Percentiles rank a stretch among this genome's conserved stretches.
phyloP scores from a whole-genome alignment of 106 monocot species.

The Vanilla planifolia region DNA sequence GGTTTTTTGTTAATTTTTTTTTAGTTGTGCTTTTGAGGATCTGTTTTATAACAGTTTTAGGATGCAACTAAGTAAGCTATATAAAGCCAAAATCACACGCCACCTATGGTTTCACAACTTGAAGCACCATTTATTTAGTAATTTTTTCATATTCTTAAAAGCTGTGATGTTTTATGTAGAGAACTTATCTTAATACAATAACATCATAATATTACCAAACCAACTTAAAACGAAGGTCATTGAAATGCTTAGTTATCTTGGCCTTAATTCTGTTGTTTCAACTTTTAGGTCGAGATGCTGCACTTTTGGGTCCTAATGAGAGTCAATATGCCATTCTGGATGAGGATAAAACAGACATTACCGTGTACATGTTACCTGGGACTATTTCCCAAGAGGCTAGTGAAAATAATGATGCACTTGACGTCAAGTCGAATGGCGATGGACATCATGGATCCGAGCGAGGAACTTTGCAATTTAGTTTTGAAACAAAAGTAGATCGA shows the following conservation, averaged over 20 bases:
- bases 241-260: not conserved
- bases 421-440: constrained; percentile 67
- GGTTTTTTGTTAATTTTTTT: constrained; percentile 29
- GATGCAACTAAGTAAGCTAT: no score
- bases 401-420: constrained; percentile 73
- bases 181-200: no score
- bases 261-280: constrained; percentile 8
- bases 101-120: no score
- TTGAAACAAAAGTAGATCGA: constrained; percentile 78
- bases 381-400: constrained; percentile 24
- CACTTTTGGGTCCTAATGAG: constrained; percentile 75
- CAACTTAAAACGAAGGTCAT: no score
- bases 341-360: constrained; percentile 74
- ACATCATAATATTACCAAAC: no score
- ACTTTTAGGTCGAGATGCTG: constrained; percentile 79
- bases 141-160: no score
- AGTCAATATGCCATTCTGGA: constrained; percentile 91
- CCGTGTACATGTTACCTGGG: constrained; percentile 48
- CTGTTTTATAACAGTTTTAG: no score
- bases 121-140: no score
- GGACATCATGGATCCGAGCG: constrained; percentile 26
- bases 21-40: no score
- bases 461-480: constrained; percentile 63
- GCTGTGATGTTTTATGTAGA: no score
- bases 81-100: no score